Evolutionary conservation across 805 yeast genomes (phyloP).

Genomic region (Starmerella gropengiesseri): DNA sequence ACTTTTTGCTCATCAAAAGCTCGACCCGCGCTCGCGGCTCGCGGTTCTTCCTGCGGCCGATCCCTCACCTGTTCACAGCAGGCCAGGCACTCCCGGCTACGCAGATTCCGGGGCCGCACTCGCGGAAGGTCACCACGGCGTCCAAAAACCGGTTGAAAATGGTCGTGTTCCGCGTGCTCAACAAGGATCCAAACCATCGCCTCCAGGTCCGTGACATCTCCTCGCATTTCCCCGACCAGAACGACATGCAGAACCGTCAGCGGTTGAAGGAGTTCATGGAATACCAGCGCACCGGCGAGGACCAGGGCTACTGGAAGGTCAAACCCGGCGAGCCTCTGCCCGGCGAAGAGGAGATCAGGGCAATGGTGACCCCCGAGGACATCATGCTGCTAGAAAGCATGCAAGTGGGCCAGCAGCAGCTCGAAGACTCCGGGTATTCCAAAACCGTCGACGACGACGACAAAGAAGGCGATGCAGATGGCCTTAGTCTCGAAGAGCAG

Average conservation of each 20-base stretch:
- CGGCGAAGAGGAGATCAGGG: constrained; percentile 58
- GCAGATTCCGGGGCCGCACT: constrained; percentile 95
- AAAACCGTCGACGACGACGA: constrained; percentile 36
- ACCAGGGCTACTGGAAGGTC: constrained; percentile 90
- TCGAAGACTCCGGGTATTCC: constrained; percentile 64
- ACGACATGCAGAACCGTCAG: constrained; percentile 94
- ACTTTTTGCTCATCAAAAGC: constrained; percentile 68
- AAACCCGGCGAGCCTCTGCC: constrained; percentile 59
- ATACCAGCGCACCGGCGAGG: constrained; percentile 85
- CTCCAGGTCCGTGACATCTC: constrained; percentile 79
- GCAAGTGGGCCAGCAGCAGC: constrained; percentile 83
- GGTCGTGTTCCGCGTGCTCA: constrained; percentile 83
- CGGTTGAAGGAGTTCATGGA: constrained; percentile 96
- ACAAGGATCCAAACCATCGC: constrained; percentile 60
- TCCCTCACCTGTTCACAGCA: constrained; percentile 68
- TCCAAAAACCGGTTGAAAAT: constrained; percentile 82
- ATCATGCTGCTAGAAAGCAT: constrained; percentile 74
- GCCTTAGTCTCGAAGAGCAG: constrained; percentile 62
- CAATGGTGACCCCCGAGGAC: constrained; percentile 90
- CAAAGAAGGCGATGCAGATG: constrained; percentile 28
- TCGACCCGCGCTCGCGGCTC: constrained; percentile 59
- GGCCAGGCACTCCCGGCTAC: constrained; percentile 91
- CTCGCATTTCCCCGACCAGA: constrained; percentile 90
- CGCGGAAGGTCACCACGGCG: constrained; percentile 88
- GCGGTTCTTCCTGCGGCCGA: constrained; percentile 53